Evolutionary conservation across 2,329 filamentous ascomycete species (phyloP), one percentile per base, ranked within the genome.

Genomic region (Diaporthe sp.): DNA sequence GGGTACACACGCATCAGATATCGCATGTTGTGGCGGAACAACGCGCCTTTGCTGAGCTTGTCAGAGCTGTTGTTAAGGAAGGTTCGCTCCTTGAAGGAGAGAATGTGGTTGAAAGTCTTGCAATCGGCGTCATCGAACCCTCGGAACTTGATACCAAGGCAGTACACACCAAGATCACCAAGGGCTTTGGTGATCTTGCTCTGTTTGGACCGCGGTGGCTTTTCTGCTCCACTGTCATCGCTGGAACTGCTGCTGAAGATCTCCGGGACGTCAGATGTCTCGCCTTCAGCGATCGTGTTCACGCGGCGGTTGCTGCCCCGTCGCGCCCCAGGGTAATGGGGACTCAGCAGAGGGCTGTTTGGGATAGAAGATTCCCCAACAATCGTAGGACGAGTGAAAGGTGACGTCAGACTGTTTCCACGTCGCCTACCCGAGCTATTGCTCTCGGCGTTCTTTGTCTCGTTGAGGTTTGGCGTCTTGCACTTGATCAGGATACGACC

Each of bases 1-100:
- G 97, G 97, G 81, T 99, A 99, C 13, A 98, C 95, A 56, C 97
- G 93, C 91, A 98, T 98, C 80, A 98, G 86, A 81, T 96, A 94
- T 53, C 92, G 91, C 88, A 95, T 93, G 82, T 99, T 99, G 87
- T 99, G 97, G 74, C 94, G 92, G 79, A 96, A 93, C 35, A 98
- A 89, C 4, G 93, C 88, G 76, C 91, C 90, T 84, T 97, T 97
- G 75, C 91, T 92, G 32, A 94, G 93, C 59, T 91, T 89, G 59
- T 93, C 92, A 77, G 92, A 93, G 80, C 92, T 95, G 79, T 97
- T 91, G 80, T 92, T 93, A 78, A 94, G 92, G 79, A 98, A 98
- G 8, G 93, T 95, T 73, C 92, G 92, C 85, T 99, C 97, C 81
- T 95, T 94, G 84, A 98, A 95, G 0, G 97, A 98, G 83, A 97